Evolutionary conservation across 805 yeast species (phyloP).

Genomic region (Sungouiella thailandica): DNA sequence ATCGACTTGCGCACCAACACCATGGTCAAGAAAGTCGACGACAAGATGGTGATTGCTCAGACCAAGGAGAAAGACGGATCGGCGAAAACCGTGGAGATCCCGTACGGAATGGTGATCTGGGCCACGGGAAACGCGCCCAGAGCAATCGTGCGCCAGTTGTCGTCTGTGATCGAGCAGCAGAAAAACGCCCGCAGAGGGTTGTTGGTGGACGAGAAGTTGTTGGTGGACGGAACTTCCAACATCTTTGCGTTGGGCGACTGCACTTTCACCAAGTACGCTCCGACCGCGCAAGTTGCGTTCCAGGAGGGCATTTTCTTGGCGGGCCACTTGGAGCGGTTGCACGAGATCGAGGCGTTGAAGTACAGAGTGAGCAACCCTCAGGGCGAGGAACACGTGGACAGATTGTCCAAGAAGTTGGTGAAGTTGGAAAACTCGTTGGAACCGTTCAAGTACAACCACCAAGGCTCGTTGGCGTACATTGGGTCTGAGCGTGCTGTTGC

Average conservation of each 20-base stretch:
- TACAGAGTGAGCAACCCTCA: conserved; percentile 38
- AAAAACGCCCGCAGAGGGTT: conserved; percentile 87
- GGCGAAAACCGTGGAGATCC: conserved; percentile 55
- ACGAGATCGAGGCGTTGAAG: conserved; percentile 56
- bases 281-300: conserved; percentile 96
- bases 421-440: conserved; percentile 40
- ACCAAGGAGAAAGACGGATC: conserved; percentile 62
- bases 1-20: conserved; percentile 78
- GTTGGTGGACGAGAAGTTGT: conserved; percentile 68
- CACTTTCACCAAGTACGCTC: conserved; percentile 85
- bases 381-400: conserved; percentile 38
- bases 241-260: conserved; percentile 94
- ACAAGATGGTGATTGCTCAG: conserved; percentile 62
- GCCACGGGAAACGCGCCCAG: conserved; percentile 96
- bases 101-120: conserved; percentile 94
- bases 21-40: conserved; percentile 82
- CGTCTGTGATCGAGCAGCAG: conserved; percentile 67
- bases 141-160: conserved; percentile 61
- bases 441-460: conserved; percentile 77
- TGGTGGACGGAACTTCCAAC: conserved; percentile 76
- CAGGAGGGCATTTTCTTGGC: conserved; percentile 89
- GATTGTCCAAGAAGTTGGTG: conserved; percentile 43
- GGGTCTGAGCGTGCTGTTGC: conserved; percentile 94
- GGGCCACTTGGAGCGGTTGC: conserved; percentile 57
- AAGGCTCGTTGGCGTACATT: conserved; percentile 91